Base-by-base conservation (phyloP, 2,329 filamentous ascomycete species). In the Leptographium galeiforme region DNA sequence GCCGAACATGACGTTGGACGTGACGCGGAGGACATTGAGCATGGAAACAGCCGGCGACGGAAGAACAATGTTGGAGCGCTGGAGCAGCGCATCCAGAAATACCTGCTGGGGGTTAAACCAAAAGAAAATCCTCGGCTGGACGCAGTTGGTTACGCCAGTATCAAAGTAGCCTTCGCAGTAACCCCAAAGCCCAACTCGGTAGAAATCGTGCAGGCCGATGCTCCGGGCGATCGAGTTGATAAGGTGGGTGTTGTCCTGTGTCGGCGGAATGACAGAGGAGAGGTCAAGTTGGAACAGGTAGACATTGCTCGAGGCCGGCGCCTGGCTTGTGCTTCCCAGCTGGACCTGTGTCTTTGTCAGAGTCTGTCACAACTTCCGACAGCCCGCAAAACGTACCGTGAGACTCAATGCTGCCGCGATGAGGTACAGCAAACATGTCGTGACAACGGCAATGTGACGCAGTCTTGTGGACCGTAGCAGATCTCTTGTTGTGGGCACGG, bases 21-120 rank as follows among this genome's bases (percentile, higher is more conserved):
- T 85, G 55, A 84, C 75, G 53, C 78, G 77, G 60, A 95, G 83
- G 55, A 95, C 77, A 55, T 76, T 73, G 50, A 96, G 79, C 59
- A 90, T 84, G 57, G 82, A 75, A 64, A 79, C 77, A 61, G 95
- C 80, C 57, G 89, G 71, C 34, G 78, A 74, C 12, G 91, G 90
- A 30, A 95, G 75, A 12, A 85, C 85, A 65, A 96, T 89, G 39
- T 82, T 86, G 25, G 89, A 89, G 45, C 89, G 89, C 12, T 87
- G 70, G 11, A 97, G 76, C 33, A 97, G 75, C 69, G 95, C 85
- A 60, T 79, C 79, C 57, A 89, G 73, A 48, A 97, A 72, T 59
- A 96, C 88, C 54, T 84, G 72, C 44, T 95, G 84, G 0, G 90
- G 90, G 66, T 96, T 89, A 72, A 96, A 96, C 84, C 87, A 95